Conservation (phyloP, 345 rosid genomes). For the Laguncularia racemosa region DNA sequence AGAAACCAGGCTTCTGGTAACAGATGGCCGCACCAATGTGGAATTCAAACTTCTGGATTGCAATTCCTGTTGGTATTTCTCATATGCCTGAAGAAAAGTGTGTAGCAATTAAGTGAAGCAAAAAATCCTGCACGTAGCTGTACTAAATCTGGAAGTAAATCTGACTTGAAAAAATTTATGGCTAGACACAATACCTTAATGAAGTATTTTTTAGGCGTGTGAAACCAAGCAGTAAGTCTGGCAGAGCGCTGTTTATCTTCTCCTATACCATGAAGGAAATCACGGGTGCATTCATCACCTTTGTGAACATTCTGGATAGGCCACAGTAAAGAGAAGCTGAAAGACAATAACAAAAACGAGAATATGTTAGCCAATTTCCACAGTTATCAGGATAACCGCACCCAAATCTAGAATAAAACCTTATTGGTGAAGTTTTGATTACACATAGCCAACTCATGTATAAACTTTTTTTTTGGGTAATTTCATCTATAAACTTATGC, state of each 20-base stretch:
- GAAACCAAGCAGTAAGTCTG: constrained; percentile 89
- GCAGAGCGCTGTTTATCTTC: constrained; percentile 93
- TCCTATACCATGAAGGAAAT: constrained; percentile 79
- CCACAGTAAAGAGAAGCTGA: constrained; percentile 88
- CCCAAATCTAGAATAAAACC: background rate
- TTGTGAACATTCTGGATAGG: constrained; percentile 44
- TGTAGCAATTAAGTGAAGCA: too few species aligned
- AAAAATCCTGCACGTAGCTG: background rate
- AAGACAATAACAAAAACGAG: constrained; percentile 5
- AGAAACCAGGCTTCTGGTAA: constrained; percentile 24
- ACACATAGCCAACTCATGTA: too few species aligned
- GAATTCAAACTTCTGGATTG: constrained; percentile 26
- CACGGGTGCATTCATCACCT: constrained; percentile 83
- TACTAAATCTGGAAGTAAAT: constrained; percentile 7
- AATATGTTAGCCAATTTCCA: background rate
- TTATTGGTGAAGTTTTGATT: background rate
- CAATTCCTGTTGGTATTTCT: constrained; percentile 47
- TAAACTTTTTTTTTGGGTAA: too few species aligned
- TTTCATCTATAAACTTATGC: too few species aligned
- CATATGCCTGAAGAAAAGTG: constrained; percentile 45
- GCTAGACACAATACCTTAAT: constrained; percentile 36
- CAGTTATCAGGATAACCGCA: background rate
- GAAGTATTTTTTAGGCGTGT: constrained; percentile 73
- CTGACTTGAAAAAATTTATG: background rate
- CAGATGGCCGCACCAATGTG: constrained; percentile 24